Percentiles rank a stretch among this genome's conserved stretches.
Evolutionary conservation across 495 filamentous ascomycete genomes (phyloP).

Genomic region (Podospora appendiculata): DNA sequence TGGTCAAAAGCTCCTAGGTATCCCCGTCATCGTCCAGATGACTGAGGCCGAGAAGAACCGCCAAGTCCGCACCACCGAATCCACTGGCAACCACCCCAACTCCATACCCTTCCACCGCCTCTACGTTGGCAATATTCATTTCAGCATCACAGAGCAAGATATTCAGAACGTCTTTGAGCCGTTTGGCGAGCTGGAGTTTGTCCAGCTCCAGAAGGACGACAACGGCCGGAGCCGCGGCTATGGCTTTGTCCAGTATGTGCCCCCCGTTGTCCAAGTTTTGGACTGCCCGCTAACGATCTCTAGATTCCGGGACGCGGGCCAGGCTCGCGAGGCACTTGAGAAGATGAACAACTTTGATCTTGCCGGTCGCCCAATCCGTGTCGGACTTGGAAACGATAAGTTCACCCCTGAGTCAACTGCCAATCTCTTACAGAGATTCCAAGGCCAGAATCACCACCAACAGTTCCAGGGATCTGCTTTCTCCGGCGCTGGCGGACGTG

Average conservation of each 20-base stretch:
- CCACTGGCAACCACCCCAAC: conserved; percentile 51
- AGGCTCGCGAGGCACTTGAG: conserved; percentile 89
- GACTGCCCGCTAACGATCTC: conserved; percentile 23
- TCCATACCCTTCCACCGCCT: conserved; percentile 95
- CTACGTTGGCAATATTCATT: conserved; percentile 99
- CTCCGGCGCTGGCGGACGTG: conserved; percentile 84
- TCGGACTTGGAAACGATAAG: conserved; percentile 99
- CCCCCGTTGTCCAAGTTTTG: conserved; percentile 1
- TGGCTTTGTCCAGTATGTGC: conserved; percentile 95
- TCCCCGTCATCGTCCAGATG: conserved; percentile 95
- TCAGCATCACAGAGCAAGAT: conserved; percentile 96
- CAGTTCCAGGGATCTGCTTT: conserved; percentile 91
- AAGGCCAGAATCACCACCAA: conserved; percentile 66
- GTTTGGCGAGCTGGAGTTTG: conserved; percentile 96
- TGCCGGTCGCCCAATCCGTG: conserved; percentile 92
- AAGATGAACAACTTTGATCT: conserved; percentile 99
- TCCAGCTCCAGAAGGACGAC: conserved; percentile 94
- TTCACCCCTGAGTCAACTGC: conserved; percentile 97
- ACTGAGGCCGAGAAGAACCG: conserved; percentile 99
- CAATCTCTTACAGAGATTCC: conserved; percentile 81
- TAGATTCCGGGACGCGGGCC: conserved; percentile 86
- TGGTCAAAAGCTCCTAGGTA: conserved; percentile 96
- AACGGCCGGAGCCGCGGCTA: conserved; percentile 87
- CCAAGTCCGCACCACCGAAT: conserved; percentile 79
- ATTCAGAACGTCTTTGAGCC: conserved; percentile 96